These are phyloP conservation scores for Avicennia marina DNA, from an alignment of 257 asterid species.

Conservation along the genomic window DNA sequence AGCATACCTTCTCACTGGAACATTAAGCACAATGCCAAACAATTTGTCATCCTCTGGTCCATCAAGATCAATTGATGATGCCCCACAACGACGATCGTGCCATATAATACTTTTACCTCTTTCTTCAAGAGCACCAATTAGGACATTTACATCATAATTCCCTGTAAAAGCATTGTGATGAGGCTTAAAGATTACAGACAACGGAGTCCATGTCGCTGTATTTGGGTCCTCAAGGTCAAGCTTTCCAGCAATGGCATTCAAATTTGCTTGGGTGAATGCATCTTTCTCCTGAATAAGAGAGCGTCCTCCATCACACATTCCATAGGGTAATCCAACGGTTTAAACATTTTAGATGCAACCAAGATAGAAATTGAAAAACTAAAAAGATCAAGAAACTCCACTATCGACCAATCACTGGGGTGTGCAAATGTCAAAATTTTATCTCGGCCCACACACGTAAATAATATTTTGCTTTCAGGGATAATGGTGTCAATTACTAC, in stretches of 20 bases:
- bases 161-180: slow-evolving; percentile 82
- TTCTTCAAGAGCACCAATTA: slow-evolving; percentile 70
- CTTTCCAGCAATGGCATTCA: slow-evolving; percentile 59
- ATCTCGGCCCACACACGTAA: no score
- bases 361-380: background rate
- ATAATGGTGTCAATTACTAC: no score
- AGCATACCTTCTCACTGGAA: slow-evolving; percentile 55
- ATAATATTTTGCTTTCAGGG: no score
- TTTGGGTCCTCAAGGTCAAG: slow-evolving; percentile 64
- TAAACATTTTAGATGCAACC: background rate
- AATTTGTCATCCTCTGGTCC: slow-evolving; percentile 35
- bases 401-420: no score
- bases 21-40: slow-evolving; percentile 67
- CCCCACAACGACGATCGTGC: slow-evolving; percentile 69
- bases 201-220: slow-evolving; percentile 52
- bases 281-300: slow-evolving; percentile 56
- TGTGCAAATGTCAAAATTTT: no score
- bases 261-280: slow-evolving; percentile 55
- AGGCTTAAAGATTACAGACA: slow-evolving; percentile 67
- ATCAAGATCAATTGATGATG: slow-evolving; percentile 57
- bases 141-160: slow-evolving; percentile 78
- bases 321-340: background rate
- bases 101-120: slow-evolving; percentile 65
- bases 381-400: background rate
- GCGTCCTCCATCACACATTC: background rate